Evolutionary conservation across 78 protist species (phyloP).

Genomic region (Protostelium mycophagum): DNA sequence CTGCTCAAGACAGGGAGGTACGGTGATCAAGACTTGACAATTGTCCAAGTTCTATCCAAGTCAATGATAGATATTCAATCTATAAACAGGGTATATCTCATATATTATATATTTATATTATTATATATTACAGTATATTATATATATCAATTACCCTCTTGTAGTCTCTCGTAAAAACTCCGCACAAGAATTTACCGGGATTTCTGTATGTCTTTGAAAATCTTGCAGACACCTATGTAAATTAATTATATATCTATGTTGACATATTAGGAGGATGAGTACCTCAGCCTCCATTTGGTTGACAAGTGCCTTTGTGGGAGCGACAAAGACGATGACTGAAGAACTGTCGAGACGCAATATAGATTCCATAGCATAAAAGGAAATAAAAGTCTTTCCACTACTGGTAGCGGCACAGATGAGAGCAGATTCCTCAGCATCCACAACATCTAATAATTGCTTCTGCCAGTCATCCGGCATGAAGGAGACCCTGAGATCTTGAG

Average conservation of each 20-base stretch:
- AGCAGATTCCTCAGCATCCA: conserved; percentile 57
- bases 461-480: conserved; percentile 92
- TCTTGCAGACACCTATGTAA: background rate
- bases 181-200: conserved; percentile 9
- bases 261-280: conserved; percentile 14
- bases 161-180: conserved; percentile 26
- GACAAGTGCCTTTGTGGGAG: conserved; percentile 86
- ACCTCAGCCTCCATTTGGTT: conserved; percentile 72
- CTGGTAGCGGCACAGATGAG: conserved; percentile 84
- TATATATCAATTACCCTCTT: background rate
- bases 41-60: conserved; percentile 9
- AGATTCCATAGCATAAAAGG: conserved; percentile 74
- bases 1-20: conserved; percentile 55
- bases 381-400: conserved; percentile 87
- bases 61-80: conserved; percentile 21
- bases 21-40: conserved; percentile 58
- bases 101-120: conserved; percentile 12
- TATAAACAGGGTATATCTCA: conserved; percentile 4
- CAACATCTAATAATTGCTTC: conserved; percentile 65
- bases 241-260: background rate
- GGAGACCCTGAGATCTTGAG: background rate
- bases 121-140: conserved; percentile 15
- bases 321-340: conserved; percentile 74
- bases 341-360: conserved; percentile 15
- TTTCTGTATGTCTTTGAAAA: background rate